phyloP scores from a whole-genome alignment of 352 stramenopile genomes.

The Pythium aphanidermatum region DNA sequence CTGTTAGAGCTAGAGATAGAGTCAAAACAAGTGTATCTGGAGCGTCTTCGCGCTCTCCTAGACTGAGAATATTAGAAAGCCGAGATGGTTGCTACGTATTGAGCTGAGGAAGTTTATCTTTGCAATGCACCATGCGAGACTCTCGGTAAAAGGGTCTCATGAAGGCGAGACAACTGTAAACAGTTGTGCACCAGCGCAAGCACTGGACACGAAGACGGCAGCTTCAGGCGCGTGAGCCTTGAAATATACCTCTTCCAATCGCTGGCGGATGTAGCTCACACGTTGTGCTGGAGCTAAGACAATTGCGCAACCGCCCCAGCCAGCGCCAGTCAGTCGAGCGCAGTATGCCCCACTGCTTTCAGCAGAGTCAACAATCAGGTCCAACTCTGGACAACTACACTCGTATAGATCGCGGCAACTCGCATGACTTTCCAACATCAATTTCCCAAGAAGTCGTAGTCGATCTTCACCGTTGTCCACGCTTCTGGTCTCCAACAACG shows the following conservation, averaged over 20 bases:
- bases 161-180: no score
- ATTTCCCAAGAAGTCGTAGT: constrained; percentile 32
- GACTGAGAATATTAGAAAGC: no score
- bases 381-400: constrained; percentile 68
- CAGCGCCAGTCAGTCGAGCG: constrained; percentile 69
- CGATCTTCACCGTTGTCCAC: background rate
- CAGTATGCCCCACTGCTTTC: constrained; percentile 46
- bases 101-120: no score
- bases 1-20: constrained; percentile 65
- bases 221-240: background rate
- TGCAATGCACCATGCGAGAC: no score
- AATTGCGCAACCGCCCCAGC: constrained; percentile 80
- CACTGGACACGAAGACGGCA: constrained; percentile 27
- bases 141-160: no score
- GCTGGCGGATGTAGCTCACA: background rate
- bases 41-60: constrained; percentile 14
- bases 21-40: constrained; percentile 59
- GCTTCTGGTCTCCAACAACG: constrained; percentile 17
- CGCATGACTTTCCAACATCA: constrained; percentile 66
- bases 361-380: constrained; percentile 46
- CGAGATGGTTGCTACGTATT: background rate
- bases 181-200: constrained; percentile 12
- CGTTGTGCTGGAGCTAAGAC: constrained; percentile 24
- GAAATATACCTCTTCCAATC: constrained; percentile 1
- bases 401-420: constrained; percentile 69